Evolutionary conservation across 2,329 filamentous ascomycete species (phyloP).

Genomic region (Alternaria solani): DNA sequence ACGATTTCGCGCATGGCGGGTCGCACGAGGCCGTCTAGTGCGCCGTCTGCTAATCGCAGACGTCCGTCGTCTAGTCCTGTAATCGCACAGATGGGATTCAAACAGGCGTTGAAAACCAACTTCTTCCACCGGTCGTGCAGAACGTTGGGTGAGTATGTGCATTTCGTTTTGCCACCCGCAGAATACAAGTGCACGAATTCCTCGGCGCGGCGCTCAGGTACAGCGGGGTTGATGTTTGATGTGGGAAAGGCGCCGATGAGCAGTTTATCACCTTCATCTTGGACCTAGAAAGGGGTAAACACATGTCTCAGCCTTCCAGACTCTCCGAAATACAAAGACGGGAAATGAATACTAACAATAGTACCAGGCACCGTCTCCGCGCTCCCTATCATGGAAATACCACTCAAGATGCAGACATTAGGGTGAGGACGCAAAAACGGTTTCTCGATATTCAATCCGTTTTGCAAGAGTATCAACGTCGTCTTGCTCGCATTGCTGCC

Average conservation of each 20-base stretch:
- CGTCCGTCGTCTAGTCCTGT: constrained; percentile 61
- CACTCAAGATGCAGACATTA: constrained; percentile 61
- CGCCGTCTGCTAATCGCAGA: constrained; percentile 57
- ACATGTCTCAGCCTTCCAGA: too few relatives aligned
- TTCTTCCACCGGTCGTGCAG: constrained; percentile 59
- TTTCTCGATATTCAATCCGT: constrained; percentile 70
- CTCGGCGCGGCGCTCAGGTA: constrained; percentile 45
- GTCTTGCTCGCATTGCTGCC: constrained; percentile 54
- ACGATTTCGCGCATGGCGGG: constrained; percentile 65
- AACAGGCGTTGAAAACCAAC: constrained; percentile 61
- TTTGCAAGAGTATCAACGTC: constrained; percentile 66
- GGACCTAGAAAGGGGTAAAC: constrained; percentile 25
- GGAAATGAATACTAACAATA: constrained; percentile 46
- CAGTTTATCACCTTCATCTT: constrained; percentile 62
- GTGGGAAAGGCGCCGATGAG: constrained; percentile 61
- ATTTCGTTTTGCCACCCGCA: constrained; percentile 56
- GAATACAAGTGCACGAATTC: constrained; percentile 60
- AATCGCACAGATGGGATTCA: constrained; percentile 63
- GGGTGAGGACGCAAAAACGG: constrained; percentile 62
- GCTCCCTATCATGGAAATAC: constrained; percentile 62
- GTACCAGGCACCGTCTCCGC: constrained; percentile 58
- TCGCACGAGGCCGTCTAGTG: constrained; percentile 58
- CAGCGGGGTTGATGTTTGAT: constrained; percentile 38
- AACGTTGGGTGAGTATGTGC: constrained; percentile 55
- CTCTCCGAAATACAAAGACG: too few relatives aligned